Percentiles rank a stretch among this genome's conserved stretches.
These are phyloP conservation scores for Dimocarpus longan DNA, from an alignment of 345 rosid species.

Conservation along the genomic window DNA sequence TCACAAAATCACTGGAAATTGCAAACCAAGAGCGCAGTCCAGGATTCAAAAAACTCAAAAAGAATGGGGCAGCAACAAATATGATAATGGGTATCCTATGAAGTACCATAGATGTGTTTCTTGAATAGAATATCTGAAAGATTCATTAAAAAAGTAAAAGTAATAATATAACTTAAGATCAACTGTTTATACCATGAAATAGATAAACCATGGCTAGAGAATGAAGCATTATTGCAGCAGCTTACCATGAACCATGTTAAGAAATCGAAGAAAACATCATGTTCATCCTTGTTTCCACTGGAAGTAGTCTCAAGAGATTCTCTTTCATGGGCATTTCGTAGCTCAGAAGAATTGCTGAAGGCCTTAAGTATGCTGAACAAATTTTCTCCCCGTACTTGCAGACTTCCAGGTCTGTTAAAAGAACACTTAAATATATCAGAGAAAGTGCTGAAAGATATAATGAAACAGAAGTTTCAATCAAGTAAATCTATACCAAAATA, in stretches of 20 bases:
- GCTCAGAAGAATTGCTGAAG: slow-evolving; percentile 76
- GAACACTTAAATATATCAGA: slow-evolving; percentile 33
- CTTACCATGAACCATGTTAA: slow-evolving; percentile 75
- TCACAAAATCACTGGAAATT: slow-evolving; percentile 58
- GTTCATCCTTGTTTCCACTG: slow-evolving; percentile 49
- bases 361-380: slow-evolving; percentile 71
- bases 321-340: slow-evolving; percentile 63
- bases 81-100: slow-evolving; percentile 69
- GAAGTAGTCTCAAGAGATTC: slow-evolving; percentile 40
- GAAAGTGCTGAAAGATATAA: slow-evolving; percentile 32
- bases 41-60: slow-evolving; percentile 50
- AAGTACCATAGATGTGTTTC: slow-evolving; percentile 64
- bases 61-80: slow-evolving; percentile 65
- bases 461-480: slow-evolving; percentile 21
- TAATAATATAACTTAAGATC: slow-evolving; percentile 5
- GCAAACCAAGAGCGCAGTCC: slow-evolving; percentile 50
- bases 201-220: slow-evolving; percentile 16
- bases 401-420: slow-evolving; percentile 89
- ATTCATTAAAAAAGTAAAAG: slow-evolving; percentile 28
- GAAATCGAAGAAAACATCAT: slow-evolving; percentile 94
- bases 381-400: slow-evolving; percentile 99
- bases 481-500: slow-evolving; percentile 56
- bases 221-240: slow-evolving; percentile 10
- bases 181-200: slow-evolving; percentile 2
- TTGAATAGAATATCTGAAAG: slow-evolving; percentile 81